Evolutionary conservation across 345 rosid species (phyloP), one percentile per base, ranked within the genome.

Genomic region (Dipteronia dyeriana): DNA sequence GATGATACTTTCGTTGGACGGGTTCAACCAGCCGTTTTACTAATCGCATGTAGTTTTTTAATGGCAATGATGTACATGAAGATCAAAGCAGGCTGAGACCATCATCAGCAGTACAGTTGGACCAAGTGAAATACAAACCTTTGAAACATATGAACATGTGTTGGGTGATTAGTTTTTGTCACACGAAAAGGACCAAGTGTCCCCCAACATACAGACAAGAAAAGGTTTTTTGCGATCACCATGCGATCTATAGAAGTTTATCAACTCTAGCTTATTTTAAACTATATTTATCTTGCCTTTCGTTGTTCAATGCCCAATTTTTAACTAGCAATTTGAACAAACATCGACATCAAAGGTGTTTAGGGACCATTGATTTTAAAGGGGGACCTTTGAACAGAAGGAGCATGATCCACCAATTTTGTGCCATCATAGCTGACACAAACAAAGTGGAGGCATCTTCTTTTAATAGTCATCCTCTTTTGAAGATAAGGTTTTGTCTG

Each of bases 21-120:
- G 59, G 34, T 57, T 17, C 68, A 20, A 62, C 38, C 29, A 20
- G 23, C 34, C 17, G 57, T 57, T 56, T 53, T 68, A 7, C 25
- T 8, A 63, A 23, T 56, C 71, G 16, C 69, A 54, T 81, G 68
- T 75, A 69, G 68, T 59, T 69, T 56, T 43, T 29, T 14, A 54
- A 61, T 66, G 76, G 68, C 66, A 69, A 63, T 71, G 43, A 9
- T 82, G 74, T 70, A 73, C 23, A 76, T 68, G 66, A 60, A 76
- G 74, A 66, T 71, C 53, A 49, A 56, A 54, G 47, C 31, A 56
- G 54, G 73, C 16, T 25, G 66, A 65, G 77, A 56, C 63, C 61
- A 66, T 39, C 54, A 25, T 51, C 62, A 20, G 49, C 9, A 60
- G 34, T 76, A 49, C 66, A 67, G 41, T 43, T 68, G 75, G 62